Evolutionary conservation across 345 rosid species (phyloP), one percentile per base, ranked within the genome.

Genomic region (Aquilaria sinensis): DNA sequence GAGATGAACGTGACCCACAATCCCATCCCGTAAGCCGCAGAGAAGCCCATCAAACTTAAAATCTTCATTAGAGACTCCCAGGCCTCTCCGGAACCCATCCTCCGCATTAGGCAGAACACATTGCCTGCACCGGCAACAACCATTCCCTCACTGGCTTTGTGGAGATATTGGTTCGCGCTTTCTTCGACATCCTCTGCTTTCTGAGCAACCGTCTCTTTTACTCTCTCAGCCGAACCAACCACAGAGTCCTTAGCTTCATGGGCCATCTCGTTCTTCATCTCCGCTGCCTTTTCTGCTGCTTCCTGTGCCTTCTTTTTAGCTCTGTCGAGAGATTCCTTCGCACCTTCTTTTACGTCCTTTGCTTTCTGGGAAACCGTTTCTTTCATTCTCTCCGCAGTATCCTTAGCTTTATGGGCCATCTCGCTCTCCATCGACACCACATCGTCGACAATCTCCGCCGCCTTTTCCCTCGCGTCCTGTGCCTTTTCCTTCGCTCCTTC

Each of bases 1-100:
- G 94, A 88, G 10, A 82, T 55, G 66, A 93, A 88, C 37, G 96
- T 83, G 5, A 93, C 86, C 97, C 98, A 93, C 48, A 81, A 72
- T 59, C 85, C 68, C 77, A 71, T 78, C 63, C 98, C 97, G 58
- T 77, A 90, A 2, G 87, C 86, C 1, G 76, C 70, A 0, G 84
- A 71, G 1, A 84, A 81, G 8, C 86, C 90, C 23, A 75, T 56
- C 58, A 87, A 46, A 47, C 80, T 78, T 29, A 74, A 33, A 51
- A 83, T 60, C 16, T 78, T 57, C 67, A 71, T 70, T 13, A 70
- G 13, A 11, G 57, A 58, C 53, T 64, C 67, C 33, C 71, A 1
- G 11, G 68, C 15, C 47, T 53, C 50, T 2, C 47, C 13, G 2
- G 70, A 51, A 4, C 51, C 60, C 72, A 73, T 1, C 45, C 53